Base-by-base conservation (phyloP, 768 basidiomycete species). In the Suillus americanus region DNA sequence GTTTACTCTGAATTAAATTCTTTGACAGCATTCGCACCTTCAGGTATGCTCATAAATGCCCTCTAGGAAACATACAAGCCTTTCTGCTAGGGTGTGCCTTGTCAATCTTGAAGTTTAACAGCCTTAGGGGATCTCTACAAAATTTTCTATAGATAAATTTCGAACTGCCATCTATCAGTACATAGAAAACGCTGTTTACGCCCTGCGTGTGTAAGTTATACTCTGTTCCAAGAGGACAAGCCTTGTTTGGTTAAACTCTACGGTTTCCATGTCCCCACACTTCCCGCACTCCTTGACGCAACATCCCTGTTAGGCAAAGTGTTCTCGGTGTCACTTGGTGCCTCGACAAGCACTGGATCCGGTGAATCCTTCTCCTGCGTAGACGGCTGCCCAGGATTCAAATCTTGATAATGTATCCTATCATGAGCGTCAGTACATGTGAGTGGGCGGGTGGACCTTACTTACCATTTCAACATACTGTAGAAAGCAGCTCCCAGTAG, bases 401-500 rank as follows among this genome's bases (percentile, higher is more conserved):
- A 59, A 55, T 75, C 71, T 30, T 64, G 37, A 61, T 74, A 74
- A 51, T 76, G 64, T 54, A 74, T 68, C 25, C 72, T 75, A 33
- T 23, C 41, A 64, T 12, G 35, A 14, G 40, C 16, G 14, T 38
- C 35, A 59, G 57, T 30, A 25, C 54, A 70, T 45, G 64, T 66
- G 46, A 37, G n/a, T 63, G 28, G 35, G 64, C 40, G 25, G 40
- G 51, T 28, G 23, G 43, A 30, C 25, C 50, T 28, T 25, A 75
- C 79, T 66, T 66, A 83, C 81, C 69, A 77, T 71, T 89, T 90
- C 65, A 90, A 80, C 23, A 82, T 65, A 38, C 79, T 72, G 71
- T 90, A 92, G 68, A 91, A 81, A 9, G 70, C 80, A 20, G 83
- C 79, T 41, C 78, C 88, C 12, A 92, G 78, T 14, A 91, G 72